Evolutionary conservation across 2,329 filamentous ascomycete genomes (phyloP).

Genomic region (Cordyceps pruinosa): DNA sequence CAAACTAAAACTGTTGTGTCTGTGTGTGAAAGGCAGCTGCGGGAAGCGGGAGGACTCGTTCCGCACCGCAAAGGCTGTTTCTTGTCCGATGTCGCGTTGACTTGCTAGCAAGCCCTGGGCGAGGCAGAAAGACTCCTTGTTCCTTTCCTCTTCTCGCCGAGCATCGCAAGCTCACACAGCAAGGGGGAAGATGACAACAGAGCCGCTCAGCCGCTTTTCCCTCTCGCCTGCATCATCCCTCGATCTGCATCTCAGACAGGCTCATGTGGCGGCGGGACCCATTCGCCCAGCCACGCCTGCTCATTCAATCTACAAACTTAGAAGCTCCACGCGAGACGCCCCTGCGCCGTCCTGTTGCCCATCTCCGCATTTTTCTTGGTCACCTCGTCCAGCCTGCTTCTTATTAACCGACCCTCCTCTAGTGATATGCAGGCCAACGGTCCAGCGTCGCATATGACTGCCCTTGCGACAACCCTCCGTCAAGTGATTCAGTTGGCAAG

Average conservation of each 20-base stretch:
- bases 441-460: background rate
- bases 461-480: conserved; percentile 1
- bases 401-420: background rate
- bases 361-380: background rate
- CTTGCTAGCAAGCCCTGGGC: background rate
- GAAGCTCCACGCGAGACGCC: conserved; percentile 6
- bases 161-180: background rate
- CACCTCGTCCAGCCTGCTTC: background rate
- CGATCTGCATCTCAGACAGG: conserved; percentile 7
- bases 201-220: background rate
- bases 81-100: background rate
- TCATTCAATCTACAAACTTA: background rate
- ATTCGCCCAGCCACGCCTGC: background rate
- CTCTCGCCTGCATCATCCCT: background rate
- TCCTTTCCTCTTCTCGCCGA: background rate
- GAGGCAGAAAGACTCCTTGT: background rate
- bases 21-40: background rate
- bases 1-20: background rate
- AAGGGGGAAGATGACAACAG: background rate
- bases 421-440: background rate
- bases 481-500: conserved; percentile 4
- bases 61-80: background rate
- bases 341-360: background rate
- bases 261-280: conserved; percentile 3
- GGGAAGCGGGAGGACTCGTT: too few species aligned